These are phyloP conservation scores for Suhomyces sp. DNA, from an alignment of 805 yeast species.

Conservation along the genomic window DNA sequence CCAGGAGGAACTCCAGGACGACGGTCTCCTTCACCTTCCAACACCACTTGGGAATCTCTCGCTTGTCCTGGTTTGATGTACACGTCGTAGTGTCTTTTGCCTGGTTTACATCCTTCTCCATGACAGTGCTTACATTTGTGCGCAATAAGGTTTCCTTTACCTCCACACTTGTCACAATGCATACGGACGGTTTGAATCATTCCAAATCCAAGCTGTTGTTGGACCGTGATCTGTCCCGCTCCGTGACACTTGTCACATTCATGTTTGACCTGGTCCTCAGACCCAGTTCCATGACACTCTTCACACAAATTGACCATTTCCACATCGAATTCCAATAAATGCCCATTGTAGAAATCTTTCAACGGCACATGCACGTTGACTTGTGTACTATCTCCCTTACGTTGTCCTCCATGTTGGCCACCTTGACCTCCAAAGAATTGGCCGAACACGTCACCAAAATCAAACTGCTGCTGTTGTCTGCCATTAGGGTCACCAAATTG, in stretches of 20 bases:
- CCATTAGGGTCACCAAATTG: constrained; percentile 70
- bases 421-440: constrained; percentile 45
- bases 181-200: constrained; percentile 85
- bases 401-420: constrained; percentile 37
- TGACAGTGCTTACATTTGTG: constrained; percentile 67
- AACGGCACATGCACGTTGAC: constrained; percentile 58
- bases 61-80: constrained; percentile 70
- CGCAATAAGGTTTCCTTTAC: constrained; percentile 67
- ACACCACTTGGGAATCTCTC: constrained; percentile 55
- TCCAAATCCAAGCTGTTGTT: constrained; percentile 81
- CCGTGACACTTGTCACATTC: constrained; percentile 74
- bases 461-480: constrained; percentile 31
- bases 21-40: constrained; percentile 79
- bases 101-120: constrained; percentile 66
- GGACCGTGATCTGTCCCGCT: constrained; percentile 61
- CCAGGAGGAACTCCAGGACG: constrained; percentile 84
- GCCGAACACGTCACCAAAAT: constrained; percentile 62
- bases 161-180: constrained; percentile 76
- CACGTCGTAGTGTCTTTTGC: constrained; percentile 55
- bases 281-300: constrained; percentile 81
- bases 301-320: constrained; percentile 75
- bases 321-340: constrained; percentile 55
- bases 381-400: constrained; percentile 59
- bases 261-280: constrained; percentile 71
- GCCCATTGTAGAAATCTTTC: constrained; percentile 71